A percentile compares a stretch with the other conserved stretches of the same genome.
phyloP scores from a whole-genome alignment of 2,329 filamentous ascomycete species.

The Trichoderma sp. region DNA sequence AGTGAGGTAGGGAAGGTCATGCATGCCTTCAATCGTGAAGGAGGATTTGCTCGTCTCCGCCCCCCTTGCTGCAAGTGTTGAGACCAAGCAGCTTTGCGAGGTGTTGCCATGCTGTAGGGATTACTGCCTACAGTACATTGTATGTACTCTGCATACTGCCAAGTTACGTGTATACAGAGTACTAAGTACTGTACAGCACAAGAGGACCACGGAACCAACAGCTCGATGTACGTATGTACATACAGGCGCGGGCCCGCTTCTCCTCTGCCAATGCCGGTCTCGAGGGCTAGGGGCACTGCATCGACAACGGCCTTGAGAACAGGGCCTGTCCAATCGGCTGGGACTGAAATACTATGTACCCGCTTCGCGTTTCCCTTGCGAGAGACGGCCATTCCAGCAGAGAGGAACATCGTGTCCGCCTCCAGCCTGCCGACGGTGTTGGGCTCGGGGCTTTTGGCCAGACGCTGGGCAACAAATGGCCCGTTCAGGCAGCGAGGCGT shows the following conservation, averaged over 20 bases:
- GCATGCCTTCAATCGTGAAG: background rate
- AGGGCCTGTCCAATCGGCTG: conserved; percentile 13
- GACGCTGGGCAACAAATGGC: background rate
- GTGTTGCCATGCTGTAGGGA: background rate
- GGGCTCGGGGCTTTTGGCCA: background rate
- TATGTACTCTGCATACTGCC: background rate
- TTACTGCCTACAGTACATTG: no score
- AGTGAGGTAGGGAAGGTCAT: background rate
- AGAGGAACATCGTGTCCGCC: background rate
- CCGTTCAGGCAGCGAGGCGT: conserved; percentile 2
- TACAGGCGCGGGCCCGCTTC: background rate
- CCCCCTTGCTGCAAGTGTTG: background rate
- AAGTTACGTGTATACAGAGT: background rate
- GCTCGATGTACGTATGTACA: background rate
- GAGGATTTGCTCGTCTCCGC: background rate
- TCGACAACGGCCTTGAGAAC: conserved; percentile 3
- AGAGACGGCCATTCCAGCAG: conserved; percentile 1
- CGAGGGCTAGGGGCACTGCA: background rate
- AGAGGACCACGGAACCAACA: background rate
- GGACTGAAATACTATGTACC: conserved; percentile 11
- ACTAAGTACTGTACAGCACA: background rate
- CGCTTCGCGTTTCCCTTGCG: background rate
- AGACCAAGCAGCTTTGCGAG: background rate
- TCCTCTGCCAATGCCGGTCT: conserved; percentile 5
- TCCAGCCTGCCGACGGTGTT: background rate